phyloP scores from a whole-genome alignment of 2,329 filamentous ascomycete species.

The Harringtonia aguacate region DNA sequence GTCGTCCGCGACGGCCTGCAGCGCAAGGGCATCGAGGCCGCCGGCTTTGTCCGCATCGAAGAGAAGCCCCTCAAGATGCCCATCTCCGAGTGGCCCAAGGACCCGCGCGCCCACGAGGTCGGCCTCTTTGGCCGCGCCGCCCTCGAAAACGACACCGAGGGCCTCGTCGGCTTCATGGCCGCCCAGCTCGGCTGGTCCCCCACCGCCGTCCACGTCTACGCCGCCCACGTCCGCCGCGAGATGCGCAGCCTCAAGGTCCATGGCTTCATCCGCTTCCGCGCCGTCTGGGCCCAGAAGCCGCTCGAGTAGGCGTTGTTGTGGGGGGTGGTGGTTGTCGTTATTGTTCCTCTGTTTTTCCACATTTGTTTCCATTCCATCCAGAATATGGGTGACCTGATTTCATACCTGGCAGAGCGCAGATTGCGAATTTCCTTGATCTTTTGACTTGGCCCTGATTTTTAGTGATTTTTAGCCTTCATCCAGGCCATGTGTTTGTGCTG shows the following conservation, averaged over 20 bases:
- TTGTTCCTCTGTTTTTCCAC: too few relatives aligned
- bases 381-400: too few relatives aligned
- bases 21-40: not conserved
- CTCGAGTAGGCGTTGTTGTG: too few relatives aligned
- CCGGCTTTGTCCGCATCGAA: not conserved
- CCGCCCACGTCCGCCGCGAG: constrained; percentile 10
- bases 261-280: constrained; percentile 5
- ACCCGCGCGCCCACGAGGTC: constrained; percentile 16
- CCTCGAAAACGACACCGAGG: constrained; percentile 9
- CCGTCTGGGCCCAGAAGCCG: constrained; percentile 11
- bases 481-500: too few relatives aligned
- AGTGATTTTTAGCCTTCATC: too few relatives aligned
- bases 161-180: constrained; percentile 8
- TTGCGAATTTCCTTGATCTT: too few relatives aligned
- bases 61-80: constrained; percentile 10
- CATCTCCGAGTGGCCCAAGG: constrained; percentile 22
- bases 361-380: too few relatives aligned
- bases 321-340: too few relatives aligned
- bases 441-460: too few relatives aligned
- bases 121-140: constrained; percentile 12
- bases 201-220: constrained; percentile 7
- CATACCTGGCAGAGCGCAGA: too few relatives aligned
- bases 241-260: constrained; percentile 8
- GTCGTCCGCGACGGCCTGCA: not conserved
- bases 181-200: constrained; percentile 10